These are phyloP conservation scores for Grosmannia clavigera DNA, from an alignment of 2,329 filamentous ascomycete genomes.

Conservation along the genomic window DNA sequence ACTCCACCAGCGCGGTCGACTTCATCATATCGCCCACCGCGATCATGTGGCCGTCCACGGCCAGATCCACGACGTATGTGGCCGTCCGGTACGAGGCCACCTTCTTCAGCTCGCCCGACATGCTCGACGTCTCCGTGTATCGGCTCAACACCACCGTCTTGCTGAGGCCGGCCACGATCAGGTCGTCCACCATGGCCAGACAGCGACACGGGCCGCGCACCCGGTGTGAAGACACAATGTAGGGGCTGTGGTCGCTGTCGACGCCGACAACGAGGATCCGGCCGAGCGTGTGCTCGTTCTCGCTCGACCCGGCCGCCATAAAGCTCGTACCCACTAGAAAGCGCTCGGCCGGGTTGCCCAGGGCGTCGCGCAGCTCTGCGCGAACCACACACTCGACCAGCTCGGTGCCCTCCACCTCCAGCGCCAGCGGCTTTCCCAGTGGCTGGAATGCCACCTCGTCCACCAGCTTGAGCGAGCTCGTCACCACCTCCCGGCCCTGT, in stretches of 20 bases:
- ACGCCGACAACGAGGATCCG: slow-evolving; percentile 79
- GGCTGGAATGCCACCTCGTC: slow-evolving; percentile 81
- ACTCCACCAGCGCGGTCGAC: slow-evolving; percentile 69
- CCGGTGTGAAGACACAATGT: slow-evolving; percentile 54
- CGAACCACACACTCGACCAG: slow-evolving; percentile 76
- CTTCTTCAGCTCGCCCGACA: slow-evolving; percentile 49
- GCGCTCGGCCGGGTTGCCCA: slow-evolving; percentile 51
- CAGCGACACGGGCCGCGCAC: slow-evolving; percentile 74
- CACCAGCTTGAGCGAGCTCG: slow-evolving; percentile 74
- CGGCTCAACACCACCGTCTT: slow-evolving; percentile 63
- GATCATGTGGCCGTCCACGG: slow-evolving; percentile 61
- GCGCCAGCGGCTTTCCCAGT: slow-evolving; percentile 53
- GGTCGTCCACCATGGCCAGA: slow-evolving; percentile 50
- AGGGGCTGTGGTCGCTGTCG: slow-evolving; percentile 59
- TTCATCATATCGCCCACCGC: slow-evolving; percentile 91
- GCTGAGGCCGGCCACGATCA: slow-evolving; percentile 75
- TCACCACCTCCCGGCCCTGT: slow-evolving; percentile 60
- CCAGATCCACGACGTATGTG: slow-evolving; percentile 72
- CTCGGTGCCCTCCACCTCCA: slow-evolving; percentile 46
- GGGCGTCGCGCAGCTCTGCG: slow-evolving; percentile 51
- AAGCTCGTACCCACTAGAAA: slow-evolving; percentile 90
- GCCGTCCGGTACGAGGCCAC: slow-evolving; percentile 67
- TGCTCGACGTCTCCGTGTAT: slow-evolving; percentile 44
- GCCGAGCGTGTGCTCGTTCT: slow-evolving; percentile 45
- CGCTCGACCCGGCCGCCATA: slow-evolving; percentile 21